These are phyloP conservation scores for Azolla pinnata DNA, from an alignment of 75 land plant genomes.

Conservation along the genomic window DNA sequence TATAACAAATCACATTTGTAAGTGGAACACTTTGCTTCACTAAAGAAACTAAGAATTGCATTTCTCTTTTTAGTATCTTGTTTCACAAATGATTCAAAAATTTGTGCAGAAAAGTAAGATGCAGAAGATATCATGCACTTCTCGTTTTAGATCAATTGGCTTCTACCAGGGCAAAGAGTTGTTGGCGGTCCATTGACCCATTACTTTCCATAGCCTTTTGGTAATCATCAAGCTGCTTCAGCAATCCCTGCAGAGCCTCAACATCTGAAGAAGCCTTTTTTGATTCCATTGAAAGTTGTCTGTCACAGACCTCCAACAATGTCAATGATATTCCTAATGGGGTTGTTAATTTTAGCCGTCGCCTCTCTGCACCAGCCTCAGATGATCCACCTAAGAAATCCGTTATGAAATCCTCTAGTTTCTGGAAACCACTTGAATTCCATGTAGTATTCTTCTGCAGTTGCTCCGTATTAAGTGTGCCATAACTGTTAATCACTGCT, in stretches of 20 bases:
- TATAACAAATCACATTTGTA: too few species aligned
- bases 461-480: constrained; percentile 12
- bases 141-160: too few species aligned
- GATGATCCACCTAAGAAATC: constrained; percentile 75
- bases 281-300: constrained; percentile 37
- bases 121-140: too few species aligned
- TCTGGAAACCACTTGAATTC: constrained; percentile 42
- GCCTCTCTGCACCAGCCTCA: constrained; percentile 61
- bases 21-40: background rate
- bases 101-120: too few species aligned
- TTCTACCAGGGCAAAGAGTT: constrained; percentile 53
- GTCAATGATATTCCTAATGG: constrained; percentile 70
- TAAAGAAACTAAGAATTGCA: background rate
- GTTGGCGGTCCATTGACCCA: constrained; percentile 44
- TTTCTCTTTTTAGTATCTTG: background rate
- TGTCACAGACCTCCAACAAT: constrained; percentile 50
- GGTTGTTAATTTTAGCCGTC: constrained; percentile 73
- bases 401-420: constrained; percentile 65
- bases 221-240: constrained; percentile 43
- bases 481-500: constrained; percentile 23
- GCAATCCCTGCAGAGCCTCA: constrained; percentile 32
- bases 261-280: constrained; percentile 45
- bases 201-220: constrained; percentile 52
- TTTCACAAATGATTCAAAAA: too few species aligned
- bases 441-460: constrained; percentile 29